Base-by-base conservation (phyloP, 1,284 basidiomycete genomes). In the Sphagnurus paluster region DNA sequence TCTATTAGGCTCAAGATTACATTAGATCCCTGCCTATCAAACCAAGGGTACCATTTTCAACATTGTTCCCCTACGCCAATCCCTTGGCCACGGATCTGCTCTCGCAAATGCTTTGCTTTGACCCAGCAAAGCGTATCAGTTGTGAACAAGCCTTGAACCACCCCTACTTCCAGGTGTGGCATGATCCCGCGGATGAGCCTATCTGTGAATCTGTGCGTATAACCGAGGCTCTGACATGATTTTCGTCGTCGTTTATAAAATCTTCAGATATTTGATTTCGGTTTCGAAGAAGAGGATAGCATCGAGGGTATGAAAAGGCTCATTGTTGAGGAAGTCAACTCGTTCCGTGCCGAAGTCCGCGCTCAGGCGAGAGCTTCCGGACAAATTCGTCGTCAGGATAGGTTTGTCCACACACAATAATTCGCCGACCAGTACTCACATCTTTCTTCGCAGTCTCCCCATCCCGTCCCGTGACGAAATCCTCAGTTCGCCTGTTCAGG, bases 21-120 rank as follows among this genome's bases (percentile, higher is more conserved):
- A 99, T 99, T 62, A 89, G 97, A 40, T 97, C 93, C 9, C 79
- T 99, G 9, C 97, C 97, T 13, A 98, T 94, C 77, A 95, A 95
- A 68, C 91, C 94, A 13, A 84, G 90, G 16, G 89, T 99, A 24
- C 89, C 92, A 0, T 98, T 98, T 72, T 77, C 84, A 34, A 87
- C 87, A 24, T 77, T 99, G 25, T 99, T 93, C 73, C 96, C 96
- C 0, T 80, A 88, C 40, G 97, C 95, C 3, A 96, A 97, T 62
- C 93, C 94, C 0, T 76, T 91, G 14, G 95, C 96, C 1, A 88
- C 98, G 56, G 96, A 99, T 66, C 77, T 99, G 14, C 78, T 99
- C 42, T 82, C 86, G 30, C 87, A 93, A 64, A 84, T 99, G 74
- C 77, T 99, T 40, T 89, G 92, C 62, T 99, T 99, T 63, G 97